phyloP scores from a whole-genome alignment of 106 monocot species.

The Allium fistulosum region DNA sequence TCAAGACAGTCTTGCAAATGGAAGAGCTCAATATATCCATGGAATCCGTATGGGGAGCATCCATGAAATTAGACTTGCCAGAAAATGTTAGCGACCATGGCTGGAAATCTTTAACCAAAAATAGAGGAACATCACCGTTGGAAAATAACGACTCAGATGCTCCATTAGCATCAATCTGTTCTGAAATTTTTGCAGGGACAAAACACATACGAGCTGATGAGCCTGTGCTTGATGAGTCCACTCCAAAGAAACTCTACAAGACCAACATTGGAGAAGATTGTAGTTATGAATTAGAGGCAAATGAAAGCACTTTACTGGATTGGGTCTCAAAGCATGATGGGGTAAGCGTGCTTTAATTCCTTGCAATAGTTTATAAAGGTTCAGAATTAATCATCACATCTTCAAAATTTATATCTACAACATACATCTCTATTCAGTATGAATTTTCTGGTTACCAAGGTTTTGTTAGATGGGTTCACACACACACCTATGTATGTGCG shows the following conservation, averaged over 20 bases:
- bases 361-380: not conserved
- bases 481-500: no score
- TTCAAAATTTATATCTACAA: not conserved
- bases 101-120: slow-evolving; percentile 2
- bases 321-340: slow-evolving; percentile 42
- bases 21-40: slow-evolving; percentile 43
- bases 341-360: slow-evolving; percentile 17
- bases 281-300: slow-evolving; percentile 21
- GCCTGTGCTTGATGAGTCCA: slow-evolving; percentile 6
- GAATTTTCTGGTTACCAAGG: no score
- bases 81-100: not conserved
- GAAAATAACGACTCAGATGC: not conserved
- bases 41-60: not conserved
- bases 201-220: slow-evolving; percentile 19
- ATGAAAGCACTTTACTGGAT: slow-evolving; percentile 36
- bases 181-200: slow-evolving; percentile 3
- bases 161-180: not conserved
- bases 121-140: slow-evolving; percentile 2
- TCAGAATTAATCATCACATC: not conserved
- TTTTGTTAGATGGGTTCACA: no score
- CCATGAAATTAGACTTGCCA: slow-evolving; percentile 7
- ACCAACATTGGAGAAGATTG: slow-evolving; percentile 1
- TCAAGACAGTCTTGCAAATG: slow-evolving; percentile 56
- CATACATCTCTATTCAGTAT: not conserved
- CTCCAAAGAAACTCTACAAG: slow-evolving; percentile 34